Conservation (phyloP, 306 rosid genomes). For the Corylus americana region DNA sequence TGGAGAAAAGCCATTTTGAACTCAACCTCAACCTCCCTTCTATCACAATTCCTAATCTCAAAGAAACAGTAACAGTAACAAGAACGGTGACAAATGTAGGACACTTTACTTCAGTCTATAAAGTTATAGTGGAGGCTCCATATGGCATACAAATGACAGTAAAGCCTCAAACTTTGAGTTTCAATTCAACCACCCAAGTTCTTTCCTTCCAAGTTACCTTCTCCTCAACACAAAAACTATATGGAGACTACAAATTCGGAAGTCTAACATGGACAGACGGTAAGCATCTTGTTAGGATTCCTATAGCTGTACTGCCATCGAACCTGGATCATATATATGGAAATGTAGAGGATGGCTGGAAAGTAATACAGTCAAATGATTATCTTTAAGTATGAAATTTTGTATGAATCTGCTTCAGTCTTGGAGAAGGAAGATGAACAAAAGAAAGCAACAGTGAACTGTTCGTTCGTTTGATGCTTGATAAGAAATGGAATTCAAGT, state of each 20-base stretch:
- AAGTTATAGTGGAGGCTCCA: constrained; percentile 49
- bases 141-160: constrained; percentile 52
- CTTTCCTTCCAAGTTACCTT: constrained; percentile 51
- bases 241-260: constrained; percentile 65
- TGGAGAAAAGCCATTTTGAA: constrained; percentile 24
- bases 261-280: constrained; percentile 73
- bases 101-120: constrained; percentile 35
- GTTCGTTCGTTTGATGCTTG: too few species aligned
- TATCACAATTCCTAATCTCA: constrained; percentile 58
- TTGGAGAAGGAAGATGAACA: too few species aligned
- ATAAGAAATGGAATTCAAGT: too few species aligned
- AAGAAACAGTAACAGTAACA: constrained; percentile 35
- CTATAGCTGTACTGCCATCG: constrained; percentile 48
- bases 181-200: constrained; percentile 32
- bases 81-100: constrained; percentile 74
- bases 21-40: constrained; percentile 70
- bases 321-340: constrained; percentile 28
- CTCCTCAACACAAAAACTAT: constrained; percentile 42
- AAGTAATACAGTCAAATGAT: background rate
- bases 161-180: constrained; percentile 53
- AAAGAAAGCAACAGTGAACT: too few species aligned
- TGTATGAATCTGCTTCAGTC: too few species aligned
- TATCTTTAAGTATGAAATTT: too few species aligned
- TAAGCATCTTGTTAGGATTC: constrained; percentile 58
- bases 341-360: constrained; percentile 12